phyloP scores from a whole-genome alignment of 108 stramenopile genomes.

The Nannochloropsis salina region DNA sequence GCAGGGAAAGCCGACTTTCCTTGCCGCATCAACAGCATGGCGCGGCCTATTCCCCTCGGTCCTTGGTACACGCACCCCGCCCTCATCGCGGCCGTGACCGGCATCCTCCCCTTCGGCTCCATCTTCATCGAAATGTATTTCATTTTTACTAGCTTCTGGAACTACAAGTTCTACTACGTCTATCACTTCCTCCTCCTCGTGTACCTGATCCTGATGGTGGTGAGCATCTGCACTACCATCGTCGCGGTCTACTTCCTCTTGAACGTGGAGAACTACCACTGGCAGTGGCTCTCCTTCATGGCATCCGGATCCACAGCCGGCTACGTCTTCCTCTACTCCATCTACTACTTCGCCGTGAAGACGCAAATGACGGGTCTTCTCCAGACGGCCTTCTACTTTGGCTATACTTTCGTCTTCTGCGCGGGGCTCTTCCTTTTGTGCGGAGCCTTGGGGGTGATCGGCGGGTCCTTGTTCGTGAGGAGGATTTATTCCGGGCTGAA shows the following conservation, averaged over 20 bases:
- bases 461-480: constrained; percentile 52
- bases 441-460: constrained; percentile 51
- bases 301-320: constrained; percentile 77
- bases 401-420: constrained; percentile 52
- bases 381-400: constrained; percentile 74
- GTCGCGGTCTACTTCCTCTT: constrained; percentile 93
- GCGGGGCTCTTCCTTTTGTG: constrained; percentile 44
- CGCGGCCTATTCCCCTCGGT: constrained; percentile 85
- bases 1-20: constrained; percentile 65
- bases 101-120: constrained; percentile 85
- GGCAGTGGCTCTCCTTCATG: constrained; percentile 95
- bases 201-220: constrained; percentile 83
- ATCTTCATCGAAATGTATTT: constrained; percentile 91
- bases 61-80: constrained; percentile 69
- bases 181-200: constrained; percentile 95
- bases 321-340: constrained; percentile 94
- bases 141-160: constrained; percentile 56
- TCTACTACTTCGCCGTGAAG: constrained; percentile 94
- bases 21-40: constrained; percentile 92
- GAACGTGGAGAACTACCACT: constrained; percentile 93
- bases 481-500: constrained; percentile 53
- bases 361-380: constrained; percentile 91
- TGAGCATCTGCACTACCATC: constrained; percentile 89
- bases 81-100: constrained; percentile 75
- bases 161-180: constrained; percentile 98